Percentiles rank a stretch among this genome's conserved stretches.
Evolutionary conservation across 2,329 filamentous ascomycete species (phyloP).

Genomic region (Salinomyces thailandicus): DNA sequence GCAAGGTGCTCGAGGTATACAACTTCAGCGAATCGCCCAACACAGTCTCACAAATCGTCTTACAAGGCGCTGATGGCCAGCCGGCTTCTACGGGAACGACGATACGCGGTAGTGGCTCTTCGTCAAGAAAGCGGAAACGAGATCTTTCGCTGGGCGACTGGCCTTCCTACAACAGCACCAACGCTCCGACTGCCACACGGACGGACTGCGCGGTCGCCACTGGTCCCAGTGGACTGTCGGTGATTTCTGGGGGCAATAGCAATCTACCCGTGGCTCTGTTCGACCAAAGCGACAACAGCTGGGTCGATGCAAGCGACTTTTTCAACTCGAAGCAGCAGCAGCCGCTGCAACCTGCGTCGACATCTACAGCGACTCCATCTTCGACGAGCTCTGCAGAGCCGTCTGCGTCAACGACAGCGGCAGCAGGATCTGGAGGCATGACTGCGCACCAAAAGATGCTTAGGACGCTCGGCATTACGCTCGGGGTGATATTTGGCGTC

Average conservation of each 20-base stretch:
- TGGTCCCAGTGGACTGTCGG: constrained; percentile 54
- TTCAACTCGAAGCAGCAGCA: constrained; percentile 42
- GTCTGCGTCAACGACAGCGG: constrained; percentile 26
- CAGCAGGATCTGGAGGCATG: constrained; percentile 22
- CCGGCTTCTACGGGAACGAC: constrained; percentile 39
- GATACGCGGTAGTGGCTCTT: constrained; percentile 27
- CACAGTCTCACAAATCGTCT: constrained; percentile 56
- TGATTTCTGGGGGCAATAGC: constrained; percentile 65
- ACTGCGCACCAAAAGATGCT: constrained; percentile 38
- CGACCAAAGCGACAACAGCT: constrained; percentile 61
- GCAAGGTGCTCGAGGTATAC: constrained; percentile 69
- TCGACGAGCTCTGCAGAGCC: constrained; percentile 21
- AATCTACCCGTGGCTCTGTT: constrained; percentile 66
- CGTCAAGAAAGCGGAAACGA: constrained; percentile 35
- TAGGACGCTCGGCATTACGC: constrained; percentile 65
- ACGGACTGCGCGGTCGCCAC: constrained; percentile 63
- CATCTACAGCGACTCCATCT: constrained; percentile 20
- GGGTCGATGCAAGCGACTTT: constrained; percentile 60
- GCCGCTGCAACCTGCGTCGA: constrained; percentile 18
- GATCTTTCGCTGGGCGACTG: constrained; percentile 53
- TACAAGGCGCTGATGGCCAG: constrained; percentile 51
- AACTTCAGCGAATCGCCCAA: constrained; percentile 67
- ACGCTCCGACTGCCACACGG: constrained; percentile 56
- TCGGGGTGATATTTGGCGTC: constrained; percentile 70
- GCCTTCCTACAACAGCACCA: constrained; percentile 66